Conservation (phyloP, 495 filamentous ascomycete species). For the Saxispiralis lemnorum region DNA sequence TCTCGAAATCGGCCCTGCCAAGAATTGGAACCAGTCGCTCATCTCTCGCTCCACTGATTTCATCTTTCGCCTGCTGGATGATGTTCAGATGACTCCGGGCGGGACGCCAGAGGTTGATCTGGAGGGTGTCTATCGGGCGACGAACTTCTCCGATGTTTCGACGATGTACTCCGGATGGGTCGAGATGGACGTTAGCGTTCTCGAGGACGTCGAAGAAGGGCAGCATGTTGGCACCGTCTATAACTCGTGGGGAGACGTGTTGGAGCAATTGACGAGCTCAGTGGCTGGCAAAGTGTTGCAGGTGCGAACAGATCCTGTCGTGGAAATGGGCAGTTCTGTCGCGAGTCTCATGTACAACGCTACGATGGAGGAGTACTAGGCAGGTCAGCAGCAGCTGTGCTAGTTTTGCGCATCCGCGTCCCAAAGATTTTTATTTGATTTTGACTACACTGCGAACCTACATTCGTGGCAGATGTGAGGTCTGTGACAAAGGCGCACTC, state of each 20-base stretch:
- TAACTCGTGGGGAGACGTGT: not conserved
- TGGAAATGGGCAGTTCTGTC: not conserved
- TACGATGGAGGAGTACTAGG: not conserved
- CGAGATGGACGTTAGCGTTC: not conserved
- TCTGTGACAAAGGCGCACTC: too few relatives aligned
- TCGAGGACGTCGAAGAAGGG: not conserved
- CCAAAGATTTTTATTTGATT: too few relatives aligned
- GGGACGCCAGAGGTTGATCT: not conserved
- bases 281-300: not conserved
- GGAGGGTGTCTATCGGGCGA: not conserved
- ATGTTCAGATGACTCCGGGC: slow-evolving; percentile 2
- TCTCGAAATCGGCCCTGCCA: slow-evolving; percentile 6
- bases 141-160: not conserved
- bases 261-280: not conserved
- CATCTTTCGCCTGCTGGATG: slow-evolving; percentile 5
- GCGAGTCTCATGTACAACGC: not conserved
- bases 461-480: too few relatives aligned
- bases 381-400: too few relatives aligned
- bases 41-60: slow-evolving; percentile 4
- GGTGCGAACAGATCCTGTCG: not conserved
- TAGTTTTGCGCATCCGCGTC: too few relatives aligned
- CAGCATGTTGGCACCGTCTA: not conserved
- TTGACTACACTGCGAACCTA: too few relatives aligned
- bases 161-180: not conserved
- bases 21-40: not conserved